Conservation (phyloP, 2,329 filamentous ascomycete species). For the Claviceps sp. region DNA sequence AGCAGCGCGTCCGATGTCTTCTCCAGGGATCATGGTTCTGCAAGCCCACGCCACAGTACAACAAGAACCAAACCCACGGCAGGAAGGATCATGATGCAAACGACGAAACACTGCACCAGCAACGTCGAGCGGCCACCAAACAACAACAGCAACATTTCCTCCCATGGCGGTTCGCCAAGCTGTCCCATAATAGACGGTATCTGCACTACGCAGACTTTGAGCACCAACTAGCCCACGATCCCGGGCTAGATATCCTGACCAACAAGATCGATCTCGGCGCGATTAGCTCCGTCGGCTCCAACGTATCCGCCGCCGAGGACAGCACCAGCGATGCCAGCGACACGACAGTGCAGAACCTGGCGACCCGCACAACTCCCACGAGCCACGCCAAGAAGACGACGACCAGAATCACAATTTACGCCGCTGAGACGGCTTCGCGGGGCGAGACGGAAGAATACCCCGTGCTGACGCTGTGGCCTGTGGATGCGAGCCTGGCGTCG, state of each 20-base stretch:
- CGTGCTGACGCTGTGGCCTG: slow-evolving; percentile 71
- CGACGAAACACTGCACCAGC: slow-evolving; percentile 27
- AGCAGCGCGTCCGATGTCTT: slow-evolving; percentile 84
- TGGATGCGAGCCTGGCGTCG: slow-evolving; percentile 69
- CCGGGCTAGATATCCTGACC: slow-evolving; percentile 56
- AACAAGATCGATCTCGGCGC: slow-evolving; percentile 79
- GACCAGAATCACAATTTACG: slow-evolving; percentile 84
- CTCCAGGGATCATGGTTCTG: slow-evolving; percentile 83
- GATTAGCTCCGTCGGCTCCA: slow-evolving; percentile 88
- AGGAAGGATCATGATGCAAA: slow-evolving; percentile 17
- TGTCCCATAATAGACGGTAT: slow-evolving; percentile 83
- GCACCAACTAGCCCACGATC: slow-evolving; percentile 47
- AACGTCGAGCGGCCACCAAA: slow-evolving; percentile 8
- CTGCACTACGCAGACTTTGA: slow-evolving; percentile 84
- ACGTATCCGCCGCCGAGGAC: slow-evolving; percentile 58
- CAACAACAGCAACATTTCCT: too few species aligned
- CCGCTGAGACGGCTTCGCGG: slow-evolving; percentile 23
- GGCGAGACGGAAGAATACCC: slow-evolving; percentile 47
- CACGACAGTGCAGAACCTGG: slow-evolving; percentile 26
- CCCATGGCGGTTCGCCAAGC: slow-evolving; percentile 69
- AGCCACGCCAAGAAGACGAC: slow-evolving; percentile 31
- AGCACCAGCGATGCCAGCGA: slow-evolving; percentile 29
- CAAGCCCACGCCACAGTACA: slow-evolving; percentile 26
- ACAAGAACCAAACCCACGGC: not conserved
- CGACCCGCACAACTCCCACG: slow-evolving; percentile 24